Evolutionary conservation across 1,284 basidiomycete species (phyloP).

Genomic region (Rhodotorula sp.): DNA sequence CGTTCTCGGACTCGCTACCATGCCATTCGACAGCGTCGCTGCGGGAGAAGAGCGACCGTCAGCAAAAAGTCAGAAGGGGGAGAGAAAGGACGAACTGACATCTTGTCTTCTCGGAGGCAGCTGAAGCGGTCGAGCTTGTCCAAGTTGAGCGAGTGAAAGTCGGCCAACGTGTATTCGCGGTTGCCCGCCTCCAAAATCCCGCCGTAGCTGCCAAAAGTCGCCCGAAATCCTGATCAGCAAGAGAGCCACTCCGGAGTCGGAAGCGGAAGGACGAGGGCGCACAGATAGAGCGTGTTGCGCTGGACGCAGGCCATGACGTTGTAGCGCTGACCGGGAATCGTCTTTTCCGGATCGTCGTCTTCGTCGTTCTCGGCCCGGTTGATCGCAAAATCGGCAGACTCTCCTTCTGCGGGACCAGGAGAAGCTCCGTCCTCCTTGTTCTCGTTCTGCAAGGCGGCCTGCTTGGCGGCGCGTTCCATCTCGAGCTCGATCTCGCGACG

Average conservation of each 20-base stretch:
- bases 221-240: not conserved
- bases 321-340: constrained; percentile 75
- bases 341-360: constrained; percentile 68
- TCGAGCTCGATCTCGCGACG: constrained; percentile 17
- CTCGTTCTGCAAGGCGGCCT: not conserved
- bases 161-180: constrained; percentile 80
- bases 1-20: constrained; percentile 50
- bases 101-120: constrained; percentile 67
- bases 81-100: constrained; percentile 53
- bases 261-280: constrained; percentile 44
- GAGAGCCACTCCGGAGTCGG: not conserved
- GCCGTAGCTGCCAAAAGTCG: constrained; percentile 63
- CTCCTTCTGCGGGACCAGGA: not conserved
- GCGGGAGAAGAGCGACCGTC: not conserved
- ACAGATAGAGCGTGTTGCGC: constrained; percentile 83
- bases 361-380: constrained; percentile 53
- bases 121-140: constrained; percentile 76
- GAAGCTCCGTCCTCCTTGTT: not conserved
- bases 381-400: constrained; percentile 5
- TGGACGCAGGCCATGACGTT: constrained; percentile 88
- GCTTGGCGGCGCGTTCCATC: constrained; percentile 1
- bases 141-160: constrained; percentile 72
- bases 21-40: constrained; percentile 35
- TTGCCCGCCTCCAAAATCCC: constrained; percentile 79
- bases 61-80: not conserved